A percentile compares a stretch with the other conserved stretches of the same genome.
phyloP scores from a whole-genome alignment of 1,139 yeast species.

The Zygoascus meyerae region DNA sequence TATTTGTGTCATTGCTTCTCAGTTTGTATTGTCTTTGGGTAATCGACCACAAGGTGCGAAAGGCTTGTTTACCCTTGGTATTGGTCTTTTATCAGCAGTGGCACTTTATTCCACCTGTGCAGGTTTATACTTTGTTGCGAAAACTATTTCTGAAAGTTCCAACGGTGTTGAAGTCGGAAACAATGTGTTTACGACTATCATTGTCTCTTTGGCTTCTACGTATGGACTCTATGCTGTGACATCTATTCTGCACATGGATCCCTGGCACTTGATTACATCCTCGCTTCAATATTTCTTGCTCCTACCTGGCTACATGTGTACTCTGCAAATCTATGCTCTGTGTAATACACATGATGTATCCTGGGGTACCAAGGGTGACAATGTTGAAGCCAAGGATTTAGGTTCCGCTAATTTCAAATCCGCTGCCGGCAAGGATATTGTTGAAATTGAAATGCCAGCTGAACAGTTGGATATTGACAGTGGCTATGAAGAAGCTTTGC shows the following conservation, averaged over 20 bases:
- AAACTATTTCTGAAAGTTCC: conserved; percentile 44
- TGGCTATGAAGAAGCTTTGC: conserved; percentile 70
- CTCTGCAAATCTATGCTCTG: conserved; percentile 87
- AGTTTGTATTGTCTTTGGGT: conserved; percentile 89
- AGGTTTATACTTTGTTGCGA: conserved; percentile 72
- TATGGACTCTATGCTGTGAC: conserved; percentile 77
- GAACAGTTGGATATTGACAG: conserved; percentile 89
- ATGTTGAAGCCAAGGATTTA: conserved; percentile 52
- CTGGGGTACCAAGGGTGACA: conserved; percentile 83
- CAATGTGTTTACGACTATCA: conserved; percentile 62
- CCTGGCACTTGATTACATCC: conserved; percentile 90
- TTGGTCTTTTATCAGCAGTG: conserved; percentile 67
- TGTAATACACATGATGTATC: conserved; percentile 86
- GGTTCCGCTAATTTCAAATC: conserved; percentile 59
- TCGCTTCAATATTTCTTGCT: conserved; percentile 78
- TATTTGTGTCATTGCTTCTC: conserved; percentile 72
- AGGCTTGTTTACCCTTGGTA: conserved; percentile 62
- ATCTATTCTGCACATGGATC: conserved; percentile 80
- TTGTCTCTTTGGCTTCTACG: conserved; percentile 76
- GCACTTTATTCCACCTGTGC: conserved; percentile 76
- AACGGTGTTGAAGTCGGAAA: conserved; percentile 38
- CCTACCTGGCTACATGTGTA: conserved; percentile 87
- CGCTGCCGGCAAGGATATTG: conserved; percentile 50
- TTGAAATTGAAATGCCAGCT: conserved; percentile 83
- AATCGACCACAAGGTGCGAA: conserved; percentile 92